Conservation (phyloP, 23 red algal genomes). For the Gracilariopsis chorda region DNA sequence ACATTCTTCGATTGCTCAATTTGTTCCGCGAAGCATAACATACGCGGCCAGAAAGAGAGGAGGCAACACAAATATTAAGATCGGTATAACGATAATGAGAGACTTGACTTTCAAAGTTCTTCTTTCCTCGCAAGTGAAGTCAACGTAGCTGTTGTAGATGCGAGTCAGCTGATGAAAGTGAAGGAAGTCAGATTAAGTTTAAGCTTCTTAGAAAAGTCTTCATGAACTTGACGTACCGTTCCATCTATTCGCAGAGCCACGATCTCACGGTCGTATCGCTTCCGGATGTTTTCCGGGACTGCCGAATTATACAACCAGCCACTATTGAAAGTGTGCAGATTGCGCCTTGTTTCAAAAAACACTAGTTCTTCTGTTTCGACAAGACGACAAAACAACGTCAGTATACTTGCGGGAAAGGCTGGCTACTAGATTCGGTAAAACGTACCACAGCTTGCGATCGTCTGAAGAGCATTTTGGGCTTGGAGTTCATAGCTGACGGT, state of each 20-base stretch:
- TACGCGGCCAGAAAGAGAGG: no score
- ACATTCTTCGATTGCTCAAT: no score
- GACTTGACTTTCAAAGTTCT: no score
- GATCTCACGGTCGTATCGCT: background rate
- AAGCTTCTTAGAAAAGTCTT: no score
- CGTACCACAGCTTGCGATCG: constrained; percentile 17
- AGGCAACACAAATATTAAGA: no score
- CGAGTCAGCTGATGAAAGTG: no score
- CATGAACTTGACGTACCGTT: constrained; percentile 21
- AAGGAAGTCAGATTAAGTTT: no score
- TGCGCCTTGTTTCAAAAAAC: constrained; percentile 14
- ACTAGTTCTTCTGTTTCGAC: background rate
- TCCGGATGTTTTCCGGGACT: background rate
- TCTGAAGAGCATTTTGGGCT: background rate
- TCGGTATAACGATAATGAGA: no score
- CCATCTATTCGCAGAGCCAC: background rate
- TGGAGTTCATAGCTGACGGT: background rate
- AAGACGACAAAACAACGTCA: background rate
- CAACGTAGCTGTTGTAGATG: no score
- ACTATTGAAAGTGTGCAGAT: constrained; percentile 10
- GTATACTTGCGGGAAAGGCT: background rate
- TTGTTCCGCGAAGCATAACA: no score
- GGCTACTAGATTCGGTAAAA: no score
- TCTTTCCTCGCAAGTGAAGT: no score
- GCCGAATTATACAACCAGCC: constrained; percentile 26